Evolutionary conservation across 352 stramenopile species (phyloP), one percentile per base, ranked within the genome.

Genomic region (Salisapilia sapeloensis): DNA sequence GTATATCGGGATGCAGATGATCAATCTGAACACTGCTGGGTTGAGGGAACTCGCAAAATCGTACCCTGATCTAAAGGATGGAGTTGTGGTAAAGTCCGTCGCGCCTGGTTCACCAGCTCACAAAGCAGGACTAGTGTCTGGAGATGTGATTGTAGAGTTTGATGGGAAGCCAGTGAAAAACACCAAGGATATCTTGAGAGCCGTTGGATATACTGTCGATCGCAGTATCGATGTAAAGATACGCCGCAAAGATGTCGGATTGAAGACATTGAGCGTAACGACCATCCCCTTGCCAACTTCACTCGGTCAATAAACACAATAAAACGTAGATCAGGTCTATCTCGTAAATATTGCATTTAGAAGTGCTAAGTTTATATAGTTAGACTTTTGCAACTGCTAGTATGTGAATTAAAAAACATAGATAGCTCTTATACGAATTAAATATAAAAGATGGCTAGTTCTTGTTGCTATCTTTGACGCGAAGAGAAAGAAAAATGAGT

Each of bases 1-100:
- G 18, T 95, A 93, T 52, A 74, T 96, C 33, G 86, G 86, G 39
- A 76, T 96, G 65, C 67, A 86, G 33, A 92, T 96, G 75, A 82
- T 85, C 29, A 76, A 80, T 42, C 80, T 89, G 37, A 82, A 83
- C 45, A 50, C 49, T 10, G 56, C 53, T 20, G 66, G 85, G 31
- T 48, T 86, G 3, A 42, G 48, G 27, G 60, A 90, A 35, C 64
- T 82, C 24, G 46, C 53, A 10, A 69, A 56, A 3, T 39, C 82
- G 17, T 84, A 84, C 32, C 67, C 71, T 1, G 58, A 79, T 23
- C 50, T 86, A 37, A 81, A 79, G 22, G 55, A 79, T 42, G 71
- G 74, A 22, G 65, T 93, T 11, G 69, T 92, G 21, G 63, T 93
- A 40, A 81, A 87, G 44, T 74, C 71, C 6, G 76, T 93, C 13